Conservation (phyloP, 2,329 filamentous ascomycete genomes). For the Pyrenophora seminiperda region DNA sequence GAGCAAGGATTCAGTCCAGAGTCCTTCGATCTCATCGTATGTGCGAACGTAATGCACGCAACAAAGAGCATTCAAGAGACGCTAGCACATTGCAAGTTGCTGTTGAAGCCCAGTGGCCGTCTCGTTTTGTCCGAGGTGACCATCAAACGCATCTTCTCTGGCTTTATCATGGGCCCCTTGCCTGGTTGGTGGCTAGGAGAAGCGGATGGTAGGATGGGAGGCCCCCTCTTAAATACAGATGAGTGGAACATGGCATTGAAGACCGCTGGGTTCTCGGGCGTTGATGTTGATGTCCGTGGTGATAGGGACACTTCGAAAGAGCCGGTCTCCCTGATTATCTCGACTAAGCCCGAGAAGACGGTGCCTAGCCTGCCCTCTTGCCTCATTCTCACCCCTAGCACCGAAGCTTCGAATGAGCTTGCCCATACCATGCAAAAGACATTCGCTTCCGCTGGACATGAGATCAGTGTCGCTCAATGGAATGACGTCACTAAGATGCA, state of each 20-base stretch:
- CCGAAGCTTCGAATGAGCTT: slow-evolving; percentile 1
- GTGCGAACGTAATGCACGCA: slow-evolving; percentile 9
- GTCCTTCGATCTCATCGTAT: slow-evolving; percentile 8
- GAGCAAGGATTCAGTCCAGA: slow-evolving; percentile 10
- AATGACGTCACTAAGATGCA: background rate
- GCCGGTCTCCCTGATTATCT: slow-evolving; percentile 11
- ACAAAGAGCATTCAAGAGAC: slow-evolving; percentile 11
- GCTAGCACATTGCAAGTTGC: slow-evolving; percentile 3
- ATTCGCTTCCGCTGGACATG: slow-evolving; percentile 3
- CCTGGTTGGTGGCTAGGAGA: slow-evolving; percentile 12
- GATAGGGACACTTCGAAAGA: slow-evolving; percentile 8
- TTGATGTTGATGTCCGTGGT: slow-evolving; percentile 11
- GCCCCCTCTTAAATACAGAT: slow-evolving; percentile 6
- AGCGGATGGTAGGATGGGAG: slow-evolving; percentile 6
- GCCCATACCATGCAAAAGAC: background rate
- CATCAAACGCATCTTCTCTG: slow-evolving; percentile 12
- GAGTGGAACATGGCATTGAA: slow-evolving; percentile 10
- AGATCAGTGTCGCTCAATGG: slow-evolving; percentile 2
- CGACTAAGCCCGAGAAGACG: slow-evolving; percentile 5
- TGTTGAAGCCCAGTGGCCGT: slow-evolving; percentile 6
- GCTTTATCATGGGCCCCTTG: slow-evolving; percentile 10
- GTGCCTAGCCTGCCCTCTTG: background rate
- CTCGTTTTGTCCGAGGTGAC: slow-evolving; percentile 12
- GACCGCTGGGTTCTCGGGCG: slow-evolving; percentile 8
- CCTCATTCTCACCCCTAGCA: slow-evolving; percentile 1